Percentiles rank a stretch among this genome's conserved stretches.
Conservation (phyloP, 192 early-diverging fungal species). For the Pecoramyces ruminantium region DNA sequence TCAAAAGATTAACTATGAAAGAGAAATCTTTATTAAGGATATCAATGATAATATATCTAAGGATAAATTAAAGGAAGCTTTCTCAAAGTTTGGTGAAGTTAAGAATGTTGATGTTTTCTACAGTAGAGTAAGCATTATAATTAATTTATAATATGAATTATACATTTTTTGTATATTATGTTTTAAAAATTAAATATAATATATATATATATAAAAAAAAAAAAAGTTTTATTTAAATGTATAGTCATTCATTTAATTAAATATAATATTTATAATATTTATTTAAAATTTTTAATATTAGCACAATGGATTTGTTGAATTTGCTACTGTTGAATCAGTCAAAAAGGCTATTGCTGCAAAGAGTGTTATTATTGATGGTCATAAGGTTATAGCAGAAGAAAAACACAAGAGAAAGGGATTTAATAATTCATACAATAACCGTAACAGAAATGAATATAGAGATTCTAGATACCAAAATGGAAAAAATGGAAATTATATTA, state of each 20-base stretch:
- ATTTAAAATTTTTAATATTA: not conserved
- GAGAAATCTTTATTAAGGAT: not conserved
- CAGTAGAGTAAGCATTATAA: not conserved
- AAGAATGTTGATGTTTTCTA: not conserved
- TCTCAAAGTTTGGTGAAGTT: not conserved
- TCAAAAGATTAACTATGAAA: not conserved
- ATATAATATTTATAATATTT: constrained; percentile 4
- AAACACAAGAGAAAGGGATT: not conserved
- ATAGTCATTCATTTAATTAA: no score
- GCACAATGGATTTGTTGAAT: not conserved
- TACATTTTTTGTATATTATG: no score
- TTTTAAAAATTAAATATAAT: no score
- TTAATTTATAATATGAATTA: no score
- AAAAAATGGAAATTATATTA: not conserved
- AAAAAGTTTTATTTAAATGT: no score
- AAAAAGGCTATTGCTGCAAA: not conserved
- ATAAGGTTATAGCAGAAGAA: not conserved
- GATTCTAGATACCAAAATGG: not conserved
- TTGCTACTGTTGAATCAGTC: not conserved
- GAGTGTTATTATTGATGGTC: not conserved
- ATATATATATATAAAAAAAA: no score
- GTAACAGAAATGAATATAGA: not conserved
- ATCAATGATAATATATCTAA: not conserved
- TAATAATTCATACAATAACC: not conserved
- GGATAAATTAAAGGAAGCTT: not conserved